Evolutionary conservation across 345 rosid genomes (phyloP), one percentile per base, ranked within the genome.

Genomic region (Sonneratia caseolaris): DNA sequence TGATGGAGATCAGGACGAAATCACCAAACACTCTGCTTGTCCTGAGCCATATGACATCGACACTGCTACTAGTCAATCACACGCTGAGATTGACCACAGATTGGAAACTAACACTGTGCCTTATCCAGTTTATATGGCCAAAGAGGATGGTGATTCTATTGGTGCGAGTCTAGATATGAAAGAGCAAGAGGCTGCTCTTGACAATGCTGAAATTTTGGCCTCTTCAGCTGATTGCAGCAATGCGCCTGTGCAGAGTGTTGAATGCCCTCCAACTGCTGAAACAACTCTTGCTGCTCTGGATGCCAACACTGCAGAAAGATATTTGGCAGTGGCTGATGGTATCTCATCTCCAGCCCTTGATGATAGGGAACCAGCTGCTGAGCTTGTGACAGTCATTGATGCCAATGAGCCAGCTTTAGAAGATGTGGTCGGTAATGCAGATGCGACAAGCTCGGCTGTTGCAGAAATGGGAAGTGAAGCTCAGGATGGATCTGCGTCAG

Each of bases 101-200:
- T 22, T 51, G 36, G 35, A 16, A 27, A 62, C 16, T 69, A 56
- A 13, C 64, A 68, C 80, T 71, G 57, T 79, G 37, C 70, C 78
- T 55, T 78, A 76, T 32, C 70, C 35, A 27, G 75, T 71, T 77
- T 68, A 74, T 36, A 80, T 75, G 12, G 53, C 74, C 13, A 73
- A 70, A 75, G 73, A 70, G 48, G 69, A 72, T 70, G 68, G 72
- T 56, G 82, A 72, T 57, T 55, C 70, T 4, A 61, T 73, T 71
- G 82, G 73, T 74, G 64, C 79, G 62, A 73, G 64, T 78, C 81
- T 79, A 76, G 79, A 69, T 66, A 69, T 77, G 62, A 27, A 81
- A 53, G 73, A 81, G 68, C 71, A 69, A 74, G 49, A 32, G 68
- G 73, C 37, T 72, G 38, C 71, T 32, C 71, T 82, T 66, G 85